These are phyloP conservation scores for Calycina marina DNA, from an alignment of 2,329 filamentous ascomycete species.

Conservation along the genomic window DNA sequence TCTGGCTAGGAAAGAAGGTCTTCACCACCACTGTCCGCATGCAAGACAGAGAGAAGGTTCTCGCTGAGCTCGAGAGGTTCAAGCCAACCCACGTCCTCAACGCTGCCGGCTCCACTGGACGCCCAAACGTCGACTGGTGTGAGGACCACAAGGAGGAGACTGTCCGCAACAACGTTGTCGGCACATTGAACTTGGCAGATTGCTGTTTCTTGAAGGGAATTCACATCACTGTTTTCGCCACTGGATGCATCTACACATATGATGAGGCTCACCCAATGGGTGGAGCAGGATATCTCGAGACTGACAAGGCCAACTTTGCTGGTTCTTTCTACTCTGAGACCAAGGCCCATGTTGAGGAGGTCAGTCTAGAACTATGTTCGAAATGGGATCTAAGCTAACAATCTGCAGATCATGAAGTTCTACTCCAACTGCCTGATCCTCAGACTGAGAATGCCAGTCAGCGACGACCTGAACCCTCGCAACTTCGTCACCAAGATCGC, in stretches of 20 bases:
- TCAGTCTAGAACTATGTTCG: constrained; percentile 27
- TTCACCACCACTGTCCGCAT: constrained; percentile 46
- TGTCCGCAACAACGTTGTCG: constrained; percentile 52
- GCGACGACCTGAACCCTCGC: constrained; percentile 49
- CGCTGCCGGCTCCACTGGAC: constrained; percentile 49
- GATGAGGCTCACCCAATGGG: constrained; percentile 44
- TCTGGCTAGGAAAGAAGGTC: constrained; percentile 36
- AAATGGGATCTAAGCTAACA: too few relatives aligned
- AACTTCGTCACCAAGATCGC: constrained; percentile 58
- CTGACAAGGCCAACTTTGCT: constrained; percentile 47
- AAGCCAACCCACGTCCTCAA: constrained; percentile 54
- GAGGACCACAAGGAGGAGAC: constrained; percentile 56
- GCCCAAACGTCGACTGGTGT: constrained; percentile 58
- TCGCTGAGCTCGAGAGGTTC: constrained; percentile 39
- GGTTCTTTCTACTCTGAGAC: constrained; percentile 56
- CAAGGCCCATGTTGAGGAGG: constrained; percentile 50
- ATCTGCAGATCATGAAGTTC: constrained; percentile 40
- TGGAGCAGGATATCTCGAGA: constrained; percentile 44
- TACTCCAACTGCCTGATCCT: constrained; percentile 49
- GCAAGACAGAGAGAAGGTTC: constrained; percentile 44
- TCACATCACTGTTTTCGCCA: constrained; percentile 52
- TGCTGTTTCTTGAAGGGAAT: constrained; percentile 42
- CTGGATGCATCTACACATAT: constrained; percentile 54
- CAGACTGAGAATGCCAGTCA: constrained; percentile 54
- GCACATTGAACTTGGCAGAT: constrained; percentile 48